Base-by-base conservation (phyloP, 2,329 filamentous ascomycete species). In the Fusarium palustre region DNA sequence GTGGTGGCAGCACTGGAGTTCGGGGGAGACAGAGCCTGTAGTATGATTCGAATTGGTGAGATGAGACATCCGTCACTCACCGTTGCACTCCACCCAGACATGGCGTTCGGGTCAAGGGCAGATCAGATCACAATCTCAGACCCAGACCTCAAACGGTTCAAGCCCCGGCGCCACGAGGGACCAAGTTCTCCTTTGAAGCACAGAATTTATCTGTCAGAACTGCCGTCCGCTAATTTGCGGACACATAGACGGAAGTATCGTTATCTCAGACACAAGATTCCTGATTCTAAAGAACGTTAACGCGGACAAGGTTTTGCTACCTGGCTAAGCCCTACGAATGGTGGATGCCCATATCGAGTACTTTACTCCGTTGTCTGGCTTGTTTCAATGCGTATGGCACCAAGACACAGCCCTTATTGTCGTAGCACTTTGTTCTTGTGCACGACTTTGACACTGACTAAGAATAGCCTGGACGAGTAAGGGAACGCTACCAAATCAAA, bases 161-260 rank as follows among this genome's bases (percentile, higher is more conserved):
- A 68, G 64, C 61, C 55, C 68, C 59, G 59, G 53, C 72, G 69
- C 71, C 69, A 69, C 56, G 60, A 61, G 50, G 50, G 47, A 52
- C 33, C 50, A 68, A 47, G 34, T 64, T 64, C 47, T 55, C 53
- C 30, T 49, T 39, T 50, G 49, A 59, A 30, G 41, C 56, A 61
- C 36, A 50, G 39, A 53, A 49, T 64, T 56, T 53, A 39, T 42
- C 41, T 54, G 30, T 11, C 43, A 46, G 42, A 34, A 53, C 47
- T 61, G 38, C 56, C 43, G 47, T 45, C 42, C 13, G 28, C 48
- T 39, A 28, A 39, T 24, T 38, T 24, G 22, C 20, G 24, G 42
- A 33, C 41, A 28, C 16, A 55, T 42, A 61, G 43, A 60, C 52
- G 34, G 41, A 55, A 55, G 36, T 24, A 48, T 48, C 39, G 43